Percentiles rank a stretch among this genome's conserved stretches.
Conservation (phyloP, 129 eudicot species). For the Gnaphalium uliginosum region DNA sequence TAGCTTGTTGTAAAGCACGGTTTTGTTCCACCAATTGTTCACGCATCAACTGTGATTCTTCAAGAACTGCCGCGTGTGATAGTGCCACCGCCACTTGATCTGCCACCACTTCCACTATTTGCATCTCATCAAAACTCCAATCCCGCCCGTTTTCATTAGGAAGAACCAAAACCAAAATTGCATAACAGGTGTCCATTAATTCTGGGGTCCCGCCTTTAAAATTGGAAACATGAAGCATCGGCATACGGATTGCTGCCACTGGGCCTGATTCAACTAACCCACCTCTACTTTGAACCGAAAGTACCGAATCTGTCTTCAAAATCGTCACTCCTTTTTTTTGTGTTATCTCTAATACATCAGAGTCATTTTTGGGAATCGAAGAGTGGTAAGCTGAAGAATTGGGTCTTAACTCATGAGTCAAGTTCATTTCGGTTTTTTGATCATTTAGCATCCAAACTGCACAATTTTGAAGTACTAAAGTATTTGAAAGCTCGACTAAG, state of each 20-base stretch:
- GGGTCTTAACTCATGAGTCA: constrained; percentile 60
- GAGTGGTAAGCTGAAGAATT: constrained; percentile 35
- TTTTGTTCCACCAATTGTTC: constrained; percentile 70
- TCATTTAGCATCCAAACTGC: constrained; percentile 83
- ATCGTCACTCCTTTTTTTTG: constrained; percentile 66
- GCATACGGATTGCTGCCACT: constrained; percentile 89
- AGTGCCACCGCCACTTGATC: constrained; percentile 94
- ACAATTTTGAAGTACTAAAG: constrained; percentile 70
- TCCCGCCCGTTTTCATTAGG: constrained; percentile 41
- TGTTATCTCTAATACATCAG: constrained; percentile 61
- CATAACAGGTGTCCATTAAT: constrained; percentile 62
- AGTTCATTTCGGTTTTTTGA: constrained; percentile 51
- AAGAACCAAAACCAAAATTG: constrained; percentile 71
- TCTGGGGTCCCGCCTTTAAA: constrained; percentile 94
- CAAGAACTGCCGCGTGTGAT: constrained; percentile 85
- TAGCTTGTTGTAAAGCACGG: constrained; percentile 70
- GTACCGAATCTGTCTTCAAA: constrained; percentile 55
- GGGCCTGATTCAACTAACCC: constrained; percentile 57
- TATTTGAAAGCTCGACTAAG: constrained; percentile 73
- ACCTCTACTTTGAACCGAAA: constrained; percentile 66
- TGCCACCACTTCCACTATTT: constrained; percentile 85
- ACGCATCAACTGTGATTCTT: constrained; percentile 81
- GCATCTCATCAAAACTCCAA: constrained; percentile 69
- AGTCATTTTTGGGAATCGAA: constrained; percentile 56
- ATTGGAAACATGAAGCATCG: constrained; percentile 79